Evolutionary conservation across 1,284 basidiomycete species (phyloP), one percentile per base, ranked within the genome.

Genomic region (Meira miltonrushii): DNA sequence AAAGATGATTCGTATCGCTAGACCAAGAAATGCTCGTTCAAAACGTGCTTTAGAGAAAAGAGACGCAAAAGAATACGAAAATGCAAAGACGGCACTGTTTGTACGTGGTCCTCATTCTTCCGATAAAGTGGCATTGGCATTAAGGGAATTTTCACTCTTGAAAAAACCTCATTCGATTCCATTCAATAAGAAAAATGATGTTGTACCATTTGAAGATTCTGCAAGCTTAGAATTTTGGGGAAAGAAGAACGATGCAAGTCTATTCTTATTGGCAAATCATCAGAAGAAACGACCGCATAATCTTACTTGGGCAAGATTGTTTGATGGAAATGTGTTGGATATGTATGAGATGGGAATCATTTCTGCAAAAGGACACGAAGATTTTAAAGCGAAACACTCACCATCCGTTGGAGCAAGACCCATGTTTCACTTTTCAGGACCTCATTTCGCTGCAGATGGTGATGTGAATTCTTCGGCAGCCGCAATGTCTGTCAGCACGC

Each of bases 11-110:
- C 51, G 66, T 39, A 63, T 66, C 2, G 64, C 65, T 58, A 96
- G 96, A 83, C 92, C 94, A 37, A 92, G 90, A 82, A 97, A 95
- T 83, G 94, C 95, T 0, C 86, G 94, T 43, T 89, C 90, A n/a
- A 99, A 98, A 81, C 85, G 95, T 64, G 94, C 86, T 0, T 77
- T 95, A 68, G 89, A 91, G 50, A 88, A 88, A 50, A 84, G 92
- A 37, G 88, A 89, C 75, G 85, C 94, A 1, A 92, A 93, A 75
- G 84, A 94, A 33, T 62, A 55, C 59, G 94, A 98, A 82, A 89
- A 90, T 72, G 84, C 86, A 58, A 85, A 85, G 79, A 84, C 87
- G 25, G 88, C 88, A 21, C 85, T 99, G 68, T 95, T 98, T 78
- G 92, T 96, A 40, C 85, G 87, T 68, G 92, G 92, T 2, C 89